phyloP scores from a whole-genome alignment of 495 filamentous ascomycete species.

The Corynascus novoguineensis region DNA sequence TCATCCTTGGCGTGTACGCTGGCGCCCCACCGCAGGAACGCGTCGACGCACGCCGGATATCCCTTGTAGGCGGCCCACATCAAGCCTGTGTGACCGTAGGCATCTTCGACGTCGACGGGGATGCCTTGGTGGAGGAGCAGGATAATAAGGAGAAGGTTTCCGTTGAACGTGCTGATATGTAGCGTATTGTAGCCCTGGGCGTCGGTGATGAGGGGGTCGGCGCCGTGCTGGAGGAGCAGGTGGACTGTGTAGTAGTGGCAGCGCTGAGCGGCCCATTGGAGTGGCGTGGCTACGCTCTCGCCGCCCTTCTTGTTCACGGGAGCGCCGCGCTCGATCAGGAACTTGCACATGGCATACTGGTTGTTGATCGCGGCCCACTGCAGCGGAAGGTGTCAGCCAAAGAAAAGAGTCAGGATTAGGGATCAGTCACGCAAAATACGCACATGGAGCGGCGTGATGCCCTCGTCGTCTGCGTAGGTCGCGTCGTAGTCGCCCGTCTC shows the following conservation, averaged over 20 bases:
- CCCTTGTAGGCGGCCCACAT: conserved; percentile 99
- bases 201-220: conserved; percentile 83
- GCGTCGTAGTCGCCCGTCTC: conserved; percentile 74
- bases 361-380: conserved; percentile 99
- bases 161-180: conserved; percentile 93
- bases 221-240: conserved; percentile 77
- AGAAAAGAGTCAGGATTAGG: neutral
- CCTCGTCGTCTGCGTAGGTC: conserved; percentile 78
- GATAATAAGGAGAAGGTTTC: conserved; percentile 88
- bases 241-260: conserved; percentile 78
- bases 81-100: conserved; percentile 81
- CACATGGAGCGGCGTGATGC: conserved; percentile 94
- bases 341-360: conserved; percentile 92
- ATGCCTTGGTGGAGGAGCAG: conserved; percentile 85
- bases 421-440: conserved; percentile 23
- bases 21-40: conserved; percentile 92
- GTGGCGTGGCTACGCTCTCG: conserved; percentile 85
- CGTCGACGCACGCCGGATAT: conserved; percentile 80
- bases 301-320: conserved; percentile 93
- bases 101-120: conserved; percentile 81
- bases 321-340: conserved; percentile 82
- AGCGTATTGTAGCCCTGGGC: conserved; percentile 94
- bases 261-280: conserved; percentile 93
- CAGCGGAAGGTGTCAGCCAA: neutral
- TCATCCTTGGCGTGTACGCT: conserved; percentile 87